Evolutionary conservation across 2,329 filamentous ascomycete genomes (phyloP), one percentile per base, ranked within the genome.

Genomic region (Coleophoma crateriformis): DNA sequence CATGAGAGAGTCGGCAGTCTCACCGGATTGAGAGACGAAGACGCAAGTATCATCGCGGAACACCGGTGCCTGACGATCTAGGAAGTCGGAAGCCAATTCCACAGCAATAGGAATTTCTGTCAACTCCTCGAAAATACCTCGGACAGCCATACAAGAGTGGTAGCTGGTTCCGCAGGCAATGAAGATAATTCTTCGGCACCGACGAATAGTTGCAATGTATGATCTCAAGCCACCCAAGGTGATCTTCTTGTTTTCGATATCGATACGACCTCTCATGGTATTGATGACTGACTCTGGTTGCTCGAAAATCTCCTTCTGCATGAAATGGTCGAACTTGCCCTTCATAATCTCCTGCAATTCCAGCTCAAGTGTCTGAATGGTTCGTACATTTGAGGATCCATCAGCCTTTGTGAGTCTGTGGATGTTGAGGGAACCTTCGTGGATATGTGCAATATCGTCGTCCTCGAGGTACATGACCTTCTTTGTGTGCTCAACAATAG

Each of bases 341-440:
- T 99, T 99, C 94, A 99, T 99, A 74, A 99, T 99, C 78, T 99
- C 91, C 78, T 99, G 94, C 58, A 99, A 86, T 79, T 99, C 90
- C 46, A 99, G 88, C 79, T 99, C 94, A 50, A 99, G 83, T 49
- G 94, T 99, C 81, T 99, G 94, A 70, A 99, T 99, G 63, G 88
- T 90, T 69, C 94, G 91, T 62, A 97, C 90, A 68, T 97, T 96
- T 73, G 90, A 95, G 67, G 88, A 91, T 60, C 92, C 92, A 68
- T 97, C 92, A 62, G 91, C 87, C 84, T 97, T 97, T 74, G 88
- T 91, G 62, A 97, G 80, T 67, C 94, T 90, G 80, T 99, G 94
- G 65, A 99, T 99, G 81, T 99, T 97, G 63, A 99, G 84, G 60
- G 94, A 95, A 52, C 94, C 94, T 75, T 99, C 94, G 76, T 97